Conservation (phyloP, 1,284 basidiomycete genomes). For the Peniophora sp. region DNA sequence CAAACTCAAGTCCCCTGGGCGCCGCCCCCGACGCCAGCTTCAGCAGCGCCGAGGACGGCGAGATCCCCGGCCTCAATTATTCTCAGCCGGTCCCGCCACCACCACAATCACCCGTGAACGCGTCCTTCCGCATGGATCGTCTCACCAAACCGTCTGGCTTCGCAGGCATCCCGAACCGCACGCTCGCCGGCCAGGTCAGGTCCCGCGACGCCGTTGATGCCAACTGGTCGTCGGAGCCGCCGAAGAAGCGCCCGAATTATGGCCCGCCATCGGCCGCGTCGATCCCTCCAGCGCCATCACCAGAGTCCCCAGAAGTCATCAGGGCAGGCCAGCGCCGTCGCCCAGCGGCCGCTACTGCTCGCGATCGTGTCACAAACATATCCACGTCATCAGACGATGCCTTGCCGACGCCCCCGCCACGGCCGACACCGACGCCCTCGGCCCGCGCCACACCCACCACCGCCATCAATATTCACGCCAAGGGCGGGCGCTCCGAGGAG, state of each 20-base stretch:
- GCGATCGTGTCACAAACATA: constrained; percentile 24
- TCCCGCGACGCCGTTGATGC: too few species aligned
- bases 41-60: not conserved
- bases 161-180: constrained; percentile 11
- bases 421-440: not conserved
- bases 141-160: constrained; percentile 57
- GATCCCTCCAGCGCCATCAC: constrained; percentile 32
- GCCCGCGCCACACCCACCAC: constrained; percentile 1
- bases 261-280: constrained; percentile 34
- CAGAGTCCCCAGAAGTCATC: constrained; percentile 50
- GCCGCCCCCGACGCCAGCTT: constrained; percentile 5
- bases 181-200: too few species aligned
- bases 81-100: not conserved
- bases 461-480: not conserved
- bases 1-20: not conserved
- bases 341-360: constrained; percentile 23
- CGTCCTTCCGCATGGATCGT: constrained; percentile 30
- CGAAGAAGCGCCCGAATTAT: constrained; percentile 55
- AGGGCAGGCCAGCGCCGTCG: constrained; percentile 43
- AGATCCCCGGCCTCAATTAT: constrained; percentile 28
- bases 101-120: too few species aligned
- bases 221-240: constrained; percentile 40
- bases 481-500: constrained; percentile 4
- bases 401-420: constrained; percentile 36
- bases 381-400: constrained; percentile 58